Base-by-base conservation (phyloP, 768 basidiomycete species). In the Rhodotorula taiwanensis region DNA sequence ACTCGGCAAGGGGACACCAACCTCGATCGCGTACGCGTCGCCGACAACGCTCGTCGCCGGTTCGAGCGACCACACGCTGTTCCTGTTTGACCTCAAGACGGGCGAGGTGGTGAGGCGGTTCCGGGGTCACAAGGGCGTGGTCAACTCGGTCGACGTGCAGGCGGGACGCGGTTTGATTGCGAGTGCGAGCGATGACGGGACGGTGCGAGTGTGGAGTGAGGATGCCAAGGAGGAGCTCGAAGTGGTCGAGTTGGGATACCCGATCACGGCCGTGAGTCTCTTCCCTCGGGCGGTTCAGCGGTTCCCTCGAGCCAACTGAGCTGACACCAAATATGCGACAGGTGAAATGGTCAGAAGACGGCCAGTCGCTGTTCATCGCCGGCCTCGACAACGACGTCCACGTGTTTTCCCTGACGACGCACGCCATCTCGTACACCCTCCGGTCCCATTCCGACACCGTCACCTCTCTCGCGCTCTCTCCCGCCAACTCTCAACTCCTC, bases 381-480 rank as follows among this genome's bases (percentile, higher is more conserved):
- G 91, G 88, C 20, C 76, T 98, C 72, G 94, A 99, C 77, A 99
- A 99, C 70, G 90, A 91, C 75, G 86, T 99, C 64, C 92, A 97
- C 74, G 92, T 94, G 30, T 70, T 62, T 43, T 64, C 64, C 55
- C 45, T 57, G 49, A 64, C 47, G 57, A 60, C 50, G 25, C 61
- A 83, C 62, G 83, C 86, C 64, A 81, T 90, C 71, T 82, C 92
- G 4, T 90, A 88, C 72, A 79, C 85, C 18, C 83, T 98, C 8
- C 76, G 80, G 30, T 93, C 90, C 18, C 93, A 97, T 75, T 83
- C 82, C 16, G 95, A 98, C 74, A 97, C 93, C 2, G 90, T 94
- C 5, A 88, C 90, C 4, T 93, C 92, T 5, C 81, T 99, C n/a
- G 78, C 88, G 0, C 81, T 98, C 59, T 97, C 93, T 4, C 94